phyloP scores from a whole-genome alignment of 2,329 filamentous ascomycete species.

The Colletotrichum costaricense region DNA sequence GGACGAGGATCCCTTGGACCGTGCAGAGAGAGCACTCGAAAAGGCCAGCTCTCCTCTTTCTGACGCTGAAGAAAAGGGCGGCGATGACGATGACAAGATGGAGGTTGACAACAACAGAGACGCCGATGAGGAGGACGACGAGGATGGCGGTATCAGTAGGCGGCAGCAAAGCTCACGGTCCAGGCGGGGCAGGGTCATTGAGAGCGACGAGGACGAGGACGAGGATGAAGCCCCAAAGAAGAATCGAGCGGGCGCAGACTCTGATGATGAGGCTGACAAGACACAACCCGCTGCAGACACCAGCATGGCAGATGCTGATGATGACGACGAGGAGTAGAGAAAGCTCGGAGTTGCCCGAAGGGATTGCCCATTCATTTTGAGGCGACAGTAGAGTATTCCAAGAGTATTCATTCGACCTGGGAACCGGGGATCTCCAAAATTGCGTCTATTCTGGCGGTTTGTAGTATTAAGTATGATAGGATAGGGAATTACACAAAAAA shows the following conservation, averaged over 20 bases:
- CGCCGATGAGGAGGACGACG: constrained; percentile 58
- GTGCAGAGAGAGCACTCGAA: constrained; percentile 55
- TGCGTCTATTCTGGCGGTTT: constrained; percentile 24
- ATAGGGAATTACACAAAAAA: constrained; percentile 27
- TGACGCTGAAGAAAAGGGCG: constrained; percentile 45
- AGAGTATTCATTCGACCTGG: constrained; percentile 1
- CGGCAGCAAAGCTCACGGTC: constrained; percentile 58
- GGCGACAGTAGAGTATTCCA: constrained; percentile 4
- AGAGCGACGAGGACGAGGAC: constrained; percentile 66
- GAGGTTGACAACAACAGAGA: constrained; percentile 59
- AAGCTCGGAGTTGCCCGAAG: background rate
- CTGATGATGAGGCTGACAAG: constrained; percentile 41
- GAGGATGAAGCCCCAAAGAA: constrained; percentile 43
- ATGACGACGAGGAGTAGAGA: constrained; percentile 44
- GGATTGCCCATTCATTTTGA: background rate
- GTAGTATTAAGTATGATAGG: constrained; percentile 31
- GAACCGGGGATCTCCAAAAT: constrained; percentile 12
- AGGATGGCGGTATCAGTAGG: constrained; percentile 62
- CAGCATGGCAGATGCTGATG: constrained; percentile 53
- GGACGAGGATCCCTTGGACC: constrained; percentile 56
- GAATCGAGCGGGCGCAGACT: constrained; percentile 34
- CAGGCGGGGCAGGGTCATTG: constrained; percentile 63
- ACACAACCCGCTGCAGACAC: constrained; percentile 46
- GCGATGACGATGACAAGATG: constrained; percentile 57
- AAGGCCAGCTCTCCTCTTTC: constrained; percentile 48